Base-by-base conservation (phyloP, 2,329 filamentous ascomycete genomes). In the Penicillium sp. region DNA sequence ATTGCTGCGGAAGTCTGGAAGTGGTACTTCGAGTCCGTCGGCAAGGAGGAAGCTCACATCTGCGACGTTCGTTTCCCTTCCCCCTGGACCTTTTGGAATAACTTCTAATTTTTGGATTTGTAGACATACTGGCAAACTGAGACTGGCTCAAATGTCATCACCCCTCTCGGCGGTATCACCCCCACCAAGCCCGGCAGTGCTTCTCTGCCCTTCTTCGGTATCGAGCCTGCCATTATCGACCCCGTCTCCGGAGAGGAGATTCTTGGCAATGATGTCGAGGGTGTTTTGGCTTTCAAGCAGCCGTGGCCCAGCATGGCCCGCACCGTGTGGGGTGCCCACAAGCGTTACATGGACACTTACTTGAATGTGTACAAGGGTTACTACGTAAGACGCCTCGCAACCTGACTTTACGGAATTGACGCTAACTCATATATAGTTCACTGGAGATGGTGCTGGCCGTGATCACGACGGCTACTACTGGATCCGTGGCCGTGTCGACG, bases 41-140 rank as follows among this genome's bases (percentile, higher is more conserved):
- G 94, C 71, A 96, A 92, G 83, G 89, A 93, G 77, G 88, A 96
- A 76, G 89, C 91, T 49, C 94, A 99, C 72, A 83, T 99, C 75
- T 88, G 97, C 55, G 94, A 99, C 75, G 92, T 96, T 81, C 84
- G 91, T 85, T 55, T 43, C 44, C 25, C 7, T 15, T 7, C 19
- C 39, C 53, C 48, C 42, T 9, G 23, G 0, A 23, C 8, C 53
- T 27, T 39, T 36, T 21, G 21, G 21, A 45, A n/a, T 19, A 38
- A 5, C 23, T 43, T 21, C 49, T 61, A 53, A 70, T 55, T 49
- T 49, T 47, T 44, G 33, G 19, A 2, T 54, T 19, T 58, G 52
- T 73, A 96, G 91, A 99, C 94, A 53, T 99, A 99, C 84, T 99
- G 94, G 94, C 94, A 99, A 85, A 99, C 94, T 53, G 94, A 99